A percentile compares a stretch with the other conserved stretches of the same genome.
These are phyloP conservation scores for Fusarium agapanthi DNA, from an alignment of 2,329 filamentous ascomycete genomes.

Conservation along the genomic window DNA sequence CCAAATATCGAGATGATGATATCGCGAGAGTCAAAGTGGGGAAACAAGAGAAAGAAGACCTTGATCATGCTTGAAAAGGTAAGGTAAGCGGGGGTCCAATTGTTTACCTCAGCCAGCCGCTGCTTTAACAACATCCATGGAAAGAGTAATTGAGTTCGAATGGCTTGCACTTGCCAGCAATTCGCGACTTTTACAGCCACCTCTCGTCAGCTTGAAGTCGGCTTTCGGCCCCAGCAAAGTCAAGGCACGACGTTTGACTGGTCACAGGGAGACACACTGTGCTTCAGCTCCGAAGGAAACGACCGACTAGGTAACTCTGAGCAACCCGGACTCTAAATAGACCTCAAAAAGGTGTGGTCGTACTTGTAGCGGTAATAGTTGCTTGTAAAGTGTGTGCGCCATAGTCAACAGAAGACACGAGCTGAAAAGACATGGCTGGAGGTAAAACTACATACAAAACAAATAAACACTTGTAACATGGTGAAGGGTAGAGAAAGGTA, in stretches of 20 bases:
- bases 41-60: neutral
- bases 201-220: slow-evolving; percentile 37
- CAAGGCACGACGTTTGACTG: slow-evolving; percentile 20
- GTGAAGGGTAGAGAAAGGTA: neutral
- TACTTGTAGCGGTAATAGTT: slow-evolving; percentile 22
- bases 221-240: slow-evolving; percentile 15
- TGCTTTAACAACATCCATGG: neutral
- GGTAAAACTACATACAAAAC: neutral
- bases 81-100: neutral
- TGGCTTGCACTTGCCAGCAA: slow-evolving; percentile 5
- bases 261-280: slow-evolving; percentile 17
- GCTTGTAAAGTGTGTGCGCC: slow-evolving; percentile 2
- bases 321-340: neutral
- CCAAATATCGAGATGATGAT: neutral
- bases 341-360: slow-evolving; percentile 22
- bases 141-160: slow-evolving; percentile 16
- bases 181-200: slow-evolving; percentile 12
- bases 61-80: neutral
- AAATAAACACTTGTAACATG: slow-evolving; percentile 12
- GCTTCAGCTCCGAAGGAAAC: neutral
- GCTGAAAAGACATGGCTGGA: slow-evolving; percentile 11
- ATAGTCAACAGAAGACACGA: slow-evolving; percentile 20
- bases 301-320: neutral
- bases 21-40: neutral
- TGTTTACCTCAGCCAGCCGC: slow-evolving; percentile 15